A percentile compares a stretch with the other conserved stretches of the same genome.
These are phyloP conservation scores for Gentiana straminea DNA, from an alignment of 257 asterid species.

Conservation along the genomic window DNA sequence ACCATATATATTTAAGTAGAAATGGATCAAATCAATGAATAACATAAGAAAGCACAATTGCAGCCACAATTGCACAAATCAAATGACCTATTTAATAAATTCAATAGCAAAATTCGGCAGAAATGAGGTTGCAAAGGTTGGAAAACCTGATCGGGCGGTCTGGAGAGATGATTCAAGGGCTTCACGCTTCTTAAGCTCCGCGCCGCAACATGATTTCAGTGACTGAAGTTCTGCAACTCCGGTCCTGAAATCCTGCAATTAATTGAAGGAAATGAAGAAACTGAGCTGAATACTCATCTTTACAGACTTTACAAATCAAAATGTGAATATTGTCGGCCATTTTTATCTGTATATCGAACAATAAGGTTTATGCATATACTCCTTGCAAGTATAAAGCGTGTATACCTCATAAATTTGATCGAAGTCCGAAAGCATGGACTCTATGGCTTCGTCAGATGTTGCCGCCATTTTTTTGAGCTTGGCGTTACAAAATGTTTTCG, in stretches of 20 bases:
- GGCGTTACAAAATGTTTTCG: not conserved
- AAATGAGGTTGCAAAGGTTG: not conserved
- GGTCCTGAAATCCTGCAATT: constrained; percentile 15
- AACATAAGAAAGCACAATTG: not conserved
- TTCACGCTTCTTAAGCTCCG: constrained; percentile 26
- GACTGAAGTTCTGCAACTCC: constrained; percentile 19
- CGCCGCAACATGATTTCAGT: constrained; percentile 12
- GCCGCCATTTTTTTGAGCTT: constrained; percentile 16
- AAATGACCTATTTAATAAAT: not conserved
- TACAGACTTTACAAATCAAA: not conserved
- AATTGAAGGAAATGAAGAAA: not conserved
- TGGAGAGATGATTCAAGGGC: constrained; percentile 16
- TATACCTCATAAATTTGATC: constrained; percentile 25
- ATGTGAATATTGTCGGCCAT: not conserved
- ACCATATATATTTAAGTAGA: not conserved
- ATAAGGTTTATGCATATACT: not conserved
- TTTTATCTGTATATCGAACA: not conserved
- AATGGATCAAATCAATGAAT: not conserved
- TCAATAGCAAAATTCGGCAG: not conserved
- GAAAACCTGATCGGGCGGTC: constrained; percentile 24
- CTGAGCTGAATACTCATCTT: not conserved
- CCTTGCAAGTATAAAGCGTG: too few species aligned
- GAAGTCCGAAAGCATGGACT: constrained; percentile 21
- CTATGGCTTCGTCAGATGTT: constrained; percentile 17
- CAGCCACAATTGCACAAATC: not conserved